Evolutionary conservation across 306 rosid species (phyloP), one percentile per base, ranked within the genome.

Genomic region (Oemleria cerasiformis): DNA sequence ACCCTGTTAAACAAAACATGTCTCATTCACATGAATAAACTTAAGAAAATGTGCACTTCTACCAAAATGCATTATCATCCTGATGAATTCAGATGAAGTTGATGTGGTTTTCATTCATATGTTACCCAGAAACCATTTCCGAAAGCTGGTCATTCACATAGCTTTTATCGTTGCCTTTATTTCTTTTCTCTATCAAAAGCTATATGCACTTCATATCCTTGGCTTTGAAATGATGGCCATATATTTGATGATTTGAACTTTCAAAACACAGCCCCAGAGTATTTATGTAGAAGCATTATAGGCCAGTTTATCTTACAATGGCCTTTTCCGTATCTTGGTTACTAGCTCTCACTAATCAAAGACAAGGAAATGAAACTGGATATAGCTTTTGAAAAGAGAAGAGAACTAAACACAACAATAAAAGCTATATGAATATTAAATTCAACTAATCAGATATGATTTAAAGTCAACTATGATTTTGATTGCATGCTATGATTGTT

Each of bases 1-100:
- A 78, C 81, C 85, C 99, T 94, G 90, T 69, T 50, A 59, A 81
- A 74, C 65, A 78, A 80, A 79, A 67, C 14, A 62, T 51, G 75
- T 15, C 65, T 56, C 6, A 38, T 16, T 42, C 34, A 3, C 15
- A 12, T 2, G 1, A 69, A 15, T 43, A 23, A 36, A 21, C 14
- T 3, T 5, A 23, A 69, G 23, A 61, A 30, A 30, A 54, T 13
- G 40, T 13, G 21, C 50, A 69, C 13, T 53, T 19, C 36, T 13
- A 36, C 40, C 8, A 38, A 39, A 51, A 10, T 53, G 9, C 75
- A 71, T 71, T 34, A 59, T n/a, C n/a, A n/a, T n/a, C n/a, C n/a
- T n/a, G 34, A 5, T 7, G 1, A 45, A 3, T 43, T 57, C 34
- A 16, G 53, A 70, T 70, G 56, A 70, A 25, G 55, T 42, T 15